A percentile compares a stretch with the other conserved stretches of the same genome.
phyloP scores from a whole-genome alignment of 352 stramenopile genomes.

The Phytophthora niederhauseri region DNA sequence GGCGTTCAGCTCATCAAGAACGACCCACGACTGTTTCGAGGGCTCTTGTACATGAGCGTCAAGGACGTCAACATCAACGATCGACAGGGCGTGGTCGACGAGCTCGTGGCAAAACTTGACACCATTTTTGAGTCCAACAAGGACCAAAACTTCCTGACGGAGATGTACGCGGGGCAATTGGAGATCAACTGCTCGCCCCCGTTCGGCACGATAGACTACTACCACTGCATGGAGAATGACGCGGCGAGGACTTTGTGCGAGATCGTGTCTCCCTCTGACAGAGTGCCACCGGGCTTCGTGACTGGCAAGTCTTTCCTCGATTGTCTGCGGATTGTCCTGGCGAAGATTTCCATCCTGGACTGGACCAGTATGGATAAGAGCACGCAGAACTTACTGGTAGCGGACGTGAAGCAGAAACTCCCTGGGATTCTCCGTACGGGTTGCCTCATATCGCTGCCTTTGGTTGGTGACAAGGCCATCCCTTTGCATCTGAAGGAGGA shows the following conservation, averaged over 20 bases:
- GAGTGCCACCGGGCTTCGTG: constrained; percentile 32
- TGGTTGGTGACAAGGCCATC: constrained; percentile 15
- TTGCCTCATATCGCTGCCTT: constrained; percentile 19
- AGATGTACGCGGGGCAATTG: constrained; percentile 55
- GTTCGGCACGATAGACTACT: constrained; percentile 51
- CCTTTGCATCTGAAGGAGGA: constrained; percentile 35
- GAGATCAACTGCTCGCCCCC: constrained; percentile 65
- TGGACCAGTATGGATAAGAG: constrained; percentile 70
- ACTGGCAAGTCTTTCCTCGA: constrained; percentile 55
- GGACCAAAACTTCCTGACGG: constrained; percentile 53
- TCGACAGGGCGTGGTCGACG: constrained; percentile 40
- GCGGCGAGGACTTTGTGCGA: constrained; percentile 5
- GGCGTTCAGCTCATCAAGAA: constrained; percentile 63
- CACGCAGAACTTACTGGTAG: constrained; percentile 40
- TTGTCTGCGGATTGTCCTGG: constrained; percentile 63
- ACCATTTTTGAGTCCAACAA: constrained; percentile 42
- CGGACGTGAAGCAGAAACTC: constrained; percentile 41
- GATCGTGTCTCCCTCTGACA: background rate
- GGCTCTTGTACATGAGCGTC: constrained; percentile 62
- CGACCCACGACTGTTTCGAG: constrained; percentile 57
- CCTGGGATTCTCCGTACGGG: constrained; percentile 51
- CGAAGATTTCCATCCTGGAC: constrained; percentile 72
- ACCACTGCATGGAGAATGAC: constrained; percentile 35
- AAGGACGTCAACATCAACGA: constrained; percentile 82
- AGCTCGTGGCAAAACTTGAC: constrained; percentile 49